These are phyloP conservation scores for Calonectria hawksworthii DNA, from an alignment of 2,329 filamentous ascomycete species.

Conservation along the genomic window DNA sequence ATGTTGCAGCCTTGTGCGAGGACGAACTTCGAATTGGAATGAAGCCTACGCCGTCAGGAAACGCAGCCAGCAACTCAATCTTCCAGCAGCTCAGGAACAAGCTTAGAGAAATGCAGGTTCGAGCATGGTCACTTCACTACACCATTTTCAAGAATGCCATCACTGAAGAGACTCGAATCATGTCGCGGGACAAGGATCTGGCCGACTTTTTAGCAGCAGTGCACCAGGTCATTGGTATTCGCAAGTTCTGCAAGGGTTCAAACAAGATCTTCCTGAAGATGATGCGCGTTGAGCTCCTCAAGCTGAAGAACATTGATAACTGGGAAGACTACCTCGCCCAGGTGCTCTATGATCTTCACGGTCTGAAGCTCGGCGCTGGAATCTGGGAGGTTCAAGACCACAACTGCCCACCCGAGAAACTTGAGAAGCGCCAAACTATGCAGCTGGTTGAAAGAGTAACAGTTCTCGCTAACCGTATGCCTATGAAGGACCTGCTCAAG, in stretches of 20 bases:
- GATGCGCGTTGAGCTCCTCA: constrained; percentile 87
- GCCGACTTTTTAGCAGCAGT: constrained; percentile 85
- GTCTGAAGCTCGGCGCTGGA: constrained; percentile 80
- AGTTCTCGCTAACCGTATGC: constrained; percentile 83
- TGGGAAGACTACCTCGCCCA: constrained; percentile 91
- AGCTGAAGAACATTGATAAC: constrained; percentile 81
- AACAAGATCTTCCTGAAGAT: constrained; percentile 92
- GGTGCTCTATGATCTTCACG: constrained; percentile 86
- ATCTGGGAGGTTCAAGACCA: constrained; percentile 81
- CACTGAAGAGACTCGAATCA: constrained; percentile 75
- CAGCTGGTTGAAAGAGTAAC: constrained; percentile 88
- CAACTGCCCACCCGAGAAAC: constrained; percentile 79
- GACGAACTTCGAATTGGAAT: constrained; percentile 88
- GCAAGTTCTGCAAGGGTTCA: constrained; percentile 86
- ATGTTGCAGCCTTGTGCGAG: constrained; percentile 85
- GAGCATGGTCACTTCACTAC: constrained; percentile 91
- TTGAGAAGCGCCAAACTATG: constrained; percentile 85
- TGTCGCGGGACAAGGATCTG: constrained; percentile 77
- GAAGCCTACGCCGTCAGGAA: constrained; percentile 69
- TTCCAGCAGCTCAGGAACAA: constrained; percentile 72
- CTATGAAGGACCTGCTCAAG: constrained; percentile 91
- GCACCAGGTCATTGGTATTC: constrained; percentile 86
- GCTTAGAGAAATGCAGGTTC: constrained; percentile 88
- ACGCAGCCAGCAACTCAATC: constrained; percentile 68
- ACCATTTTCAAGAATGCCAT: constrained; percentile 82